Base-by-base conservation (phyloP, 179 eudicot species). In the Carnegiea gigantea region DNA sequence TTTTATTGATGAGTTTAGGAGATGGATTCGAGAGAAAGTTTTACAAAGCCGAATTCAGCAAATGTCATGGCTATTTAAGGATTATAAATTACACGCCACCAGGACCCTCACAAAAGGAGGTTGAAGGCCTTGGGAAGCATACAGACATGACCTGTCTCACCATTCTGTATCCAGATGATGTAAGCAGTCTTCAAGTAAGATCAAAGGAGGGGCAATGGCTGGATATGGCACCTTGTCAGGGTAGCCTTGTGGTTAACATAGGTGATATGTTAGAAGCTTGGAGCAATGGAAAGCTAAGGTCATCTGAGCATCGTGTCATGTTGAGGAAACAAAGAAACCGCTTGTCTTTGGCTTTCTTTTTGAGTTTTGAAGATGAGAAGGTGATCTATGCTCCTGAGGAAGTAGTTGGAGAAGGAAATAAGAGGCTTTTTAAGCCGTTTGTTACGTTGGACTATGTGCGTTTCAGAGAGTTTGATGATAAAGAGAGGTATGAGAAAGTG, bases 201-300 rank as follows among this genome's bases (percentile, higher is more conserved):
- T 94, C 98, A 9, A 91, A 88, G 80, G 90, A 91, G 74, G 97
- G 93, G 6, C 78, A 88, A 8, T 94, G 95, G 97, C 83, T 92
- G 90, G 87, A 91, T 78, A 87, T 94, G 44, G 86, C 77, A 51
- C 93, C 97, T 28, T 83, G 89, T 43, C 91, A 91, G 67, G 92
- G 87, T 40, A 85, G 92, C 21, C 85, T 94, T 5, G 88, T 94
- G 60, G 94, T 94, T 49, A 94, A 94, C 82, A 57, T 94, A 65
- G 98, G 98, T 13, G 98, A 94, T 76, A 86, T 94, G 88, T 83
- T 93, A 86, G 95, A 94, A 86, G 97, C 97, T 24, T 94, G 98
- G 98, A 94, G 95, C 79, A 94, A 92, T 81, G 95, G 91, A 6
- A 87, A 70, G 70, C 70, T 92, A 43, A 88, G 92, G 84, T 94